Conservation (phyloP, 257 asterid genomes). For the Schizonepeta tenuifolia region DNA sequence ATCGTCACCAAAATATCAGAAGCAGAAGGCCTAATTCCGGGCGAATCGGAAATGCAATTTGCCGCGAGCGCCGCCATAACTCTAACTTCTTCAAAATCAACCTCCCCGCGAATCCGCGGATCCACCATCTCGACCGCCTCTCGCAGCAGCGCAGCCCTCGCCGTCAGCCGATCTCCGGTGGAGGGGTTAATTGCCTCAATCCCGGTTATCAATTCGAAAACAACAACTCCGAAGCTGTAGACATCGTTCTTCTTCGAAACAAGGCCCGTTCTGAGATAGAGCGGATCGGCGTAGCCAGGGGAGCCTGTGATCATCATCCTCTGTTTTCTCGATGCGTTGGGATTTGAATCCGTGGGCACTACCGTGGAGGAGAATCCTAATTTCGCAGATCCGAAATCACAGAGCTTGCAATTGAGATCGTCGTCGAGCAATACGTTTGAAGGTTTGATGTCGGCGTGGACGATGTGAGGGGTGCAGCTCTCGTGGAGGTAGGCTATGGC, state of each 20-base stretch:
- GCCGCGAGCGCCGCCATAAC: constrained; percentile 55
- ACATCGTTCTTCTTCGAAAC: constrained; percentile 71
- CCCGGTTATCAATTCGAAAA: constrained; percentile 73
- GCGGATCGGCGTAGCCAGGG: constrained; percentile 82
- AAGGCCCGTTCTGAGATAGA: constrained; percentile 63
- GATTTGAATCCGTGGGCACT: constrained; percentile 33
- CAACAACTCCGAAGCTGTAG: constrained; percentile 63
- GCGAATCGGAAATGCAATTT: constrained; percentile 51
- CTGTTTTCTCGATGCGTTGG: constrained; percentile 23
- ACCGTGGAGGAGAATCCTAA: constrained; percentile 63
- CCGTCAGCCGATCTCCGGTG: constrained; percentile 52
- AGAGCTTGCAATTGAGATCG: constrained; percentile 63
- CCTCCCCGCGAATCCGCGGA: constrained; percentile 43
- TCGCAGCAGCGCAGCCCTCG: constrained; percentile 43
- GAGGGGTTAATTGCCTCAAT: constrained; percentile 50
- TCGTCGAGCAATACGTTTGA: constrained; percentile 64
- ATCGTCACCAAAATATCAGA: constrained; percentile 44
- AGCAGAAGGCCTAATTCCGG: constrained; percentile 64
- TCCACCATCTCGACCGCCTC: constrained; percentile 57
- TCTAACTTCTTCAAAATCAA: constrained; percentile 54
- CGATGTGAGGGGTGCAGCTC: constrained; percentile 50
- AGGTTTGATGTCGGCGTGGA: constrained; percentile 77
- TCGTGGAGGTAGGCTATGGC: constrained; percentile 71
- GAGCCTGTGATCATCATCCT: constrained; percentile 58
- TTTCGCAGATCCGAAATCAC: constrained; percentile 78